Base-by-base conservation (phyloP, 352 stramenopile genomes). In the Phytophthora pistaciae region DNA sequence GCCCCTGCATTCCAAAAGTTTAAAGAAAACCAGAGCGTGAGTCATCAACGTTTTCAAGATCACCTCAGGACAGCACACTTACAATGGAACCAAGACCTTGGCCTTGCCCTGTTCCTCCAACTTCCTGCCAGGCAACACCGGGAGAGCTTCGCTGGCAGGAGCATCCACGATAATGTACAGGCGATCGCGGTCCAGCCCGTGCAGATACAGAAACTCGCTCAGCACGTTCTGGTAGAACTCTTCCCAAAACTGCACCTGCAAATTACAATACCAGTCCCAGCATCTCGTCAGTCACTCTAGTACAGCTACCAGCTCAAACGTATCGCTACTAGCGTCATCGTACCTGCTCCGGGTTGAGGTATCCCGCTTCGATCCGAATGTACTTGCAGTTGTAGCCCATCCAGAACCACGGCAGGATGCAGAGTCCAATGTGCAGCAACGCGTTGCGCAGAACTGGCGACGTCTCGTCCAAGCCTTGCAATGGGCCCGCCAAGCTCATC, bases 191-290 rank as follows among this genome's bases (percentile, higher is more conserved):
- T 82, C 71, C 57, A 79, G 25, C 4, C 60, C 60, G 61, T 83
- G 64, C 46, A 80, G 61, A 50, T 76, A 80, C 50, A 83, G 60
- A 54, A 74, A 83, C 60, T 83, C 75, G 40, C 72, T 79, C 50
- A 83, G 49, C 27, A 83, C 75, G 46, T 80, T 70, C 57, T 83
- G 75, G 54, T 83, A 83, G 56, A 80, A 79, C 61, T 80, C 70
- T 20, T 79, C 72, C 75, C 72, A 83, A 48, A 83, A 80, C 14
- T 66, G 53, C 44, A 78, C 69, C 73, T 80, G 48, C 36, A 65
- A 9, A 31, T 50, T 50, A n/a, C 42, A 50, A 33, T 23, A 44
- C 48, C 48, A 55, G 48, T 18, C 16, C 9, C 20, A 33, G 20
- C 8, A 53, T 7, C 25, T 40, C 38, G 29, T 60, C 23, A 64